These are phyloP conservation scores for Pochonia chlamydosporia DNA, from an alignment of 2,329 filamentous ascomycete genomes.

Conservation along the genomic window DNA sequence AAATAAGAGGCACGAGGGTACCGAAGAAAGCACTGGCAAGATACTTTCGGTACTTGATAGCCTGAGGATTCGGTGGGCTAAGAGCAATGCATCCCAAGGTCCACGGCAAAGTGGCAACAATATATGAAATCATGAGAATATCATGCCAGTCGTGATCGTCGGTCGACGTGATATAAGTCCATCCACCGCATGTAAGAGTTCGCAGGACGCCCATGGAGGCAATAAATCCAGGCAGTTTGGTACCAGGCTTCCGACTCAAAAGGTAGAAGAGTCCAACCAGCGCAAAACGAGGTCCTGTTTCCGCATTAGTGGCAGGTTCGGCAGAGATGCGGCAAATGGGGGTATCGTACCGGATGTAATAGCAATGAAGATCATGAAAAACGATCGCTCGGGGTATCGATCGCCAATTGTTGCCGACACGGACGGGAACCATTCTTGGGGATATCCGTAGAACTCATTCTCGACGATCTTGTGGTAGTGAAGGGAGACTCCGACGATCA, in stretches of 20 bases:
- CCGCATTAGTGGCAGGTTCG: conserved; percentile 1
- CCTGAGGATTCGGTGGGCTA: conserved; percentile 75
- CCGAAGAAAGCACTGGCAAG: conserved; percentile 82
- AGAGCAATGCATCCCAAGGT: conserved; percentile 83
- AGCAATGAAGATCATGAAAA: conserved; percentile 97
- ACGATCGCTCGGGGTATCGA: conserved; percentile 89
- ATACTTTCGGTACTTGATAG: conserved; percentile 84
- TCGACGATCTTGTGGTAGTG: conserved; percentile 97
- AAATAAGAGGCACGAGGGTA: conserved; percentile 82
- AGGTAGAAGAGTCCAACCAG: conserved; percentile 91
- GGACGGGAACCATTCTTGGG: conserved; percentile 93
- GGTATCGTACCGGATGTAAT: conserved; percentile 70
- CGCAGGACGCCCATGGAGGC: conserved; percentile 76
- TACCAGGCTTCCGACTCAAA: conserved; percentile 70
- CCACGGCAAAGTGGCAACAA: conserved; percentile 92
- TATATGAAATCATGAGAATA: conserved; percentile 98
- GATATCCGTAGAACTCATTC: conserved; percentile 94
- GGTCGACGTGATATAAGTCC: conserved; percentile 97
- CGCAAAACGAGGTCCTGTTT: conserved; percentile 77
- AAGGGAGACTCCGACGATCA: conserved; percentile 72
- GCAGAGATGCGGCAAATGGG: neutral
- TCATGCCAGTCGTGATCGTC: conserved; percentile 99
- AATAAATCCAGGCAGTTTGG: conserved; percentile 73
- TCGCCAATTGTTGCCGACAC: conserved; percentile 97
- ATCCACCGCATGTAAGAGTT: conserved; percentile 90